phyloP scores from a whole-genome alignment of 1,284 basidiomycete species.

The Gymnopus androsaceus region DNA sequence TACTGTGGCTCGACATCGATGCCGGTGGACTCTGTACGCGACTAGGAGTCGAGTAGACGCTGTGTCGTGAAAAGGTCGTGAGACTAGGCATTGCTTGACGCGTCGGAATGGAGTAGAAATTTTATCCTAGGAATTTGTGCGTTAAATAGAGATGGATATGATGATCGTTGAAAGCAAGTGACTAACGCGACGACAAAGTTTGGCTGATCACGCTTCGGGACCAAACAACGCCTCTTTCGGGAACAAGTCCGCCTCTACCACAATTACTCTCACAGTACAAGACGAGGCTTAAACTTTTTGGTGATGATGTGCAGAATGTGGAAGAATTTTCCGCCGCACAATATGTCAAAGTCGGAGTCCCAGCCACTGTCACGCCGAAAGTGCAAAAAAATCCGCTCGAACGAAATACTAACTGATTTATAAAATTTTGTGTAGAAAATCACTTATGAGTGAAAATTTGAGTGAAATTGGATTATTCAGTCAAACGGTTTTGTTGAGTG shows the following conservation, averaged over 20 bases:
- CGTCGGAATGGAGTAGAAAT: neutral
- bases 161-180: neutral
- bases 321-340: no score
- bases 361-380: no score
- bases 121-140: neutral
- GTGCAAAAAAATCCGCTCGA: no score
- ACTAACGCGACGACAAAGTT: neutral
- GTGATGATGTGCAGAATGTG: conserved; percentile 71
- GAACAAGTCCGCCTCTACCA: neutral
- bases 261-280: conserved; percentile 89
- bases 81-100: neutral
- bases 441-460: no score
- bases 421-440: no score
- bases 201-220: neutral
- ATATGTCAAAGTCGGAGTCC: no score
- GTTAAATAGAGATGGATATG: neutral
- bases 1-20: conserved; percentile 11
- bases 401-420: no score
- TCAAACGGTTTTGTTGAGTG: no score
- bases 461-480: no score
- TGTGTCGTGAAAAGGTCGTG: neutral
- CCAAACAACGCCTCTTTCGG: neutral
- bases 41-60: conserved; percentile 6
- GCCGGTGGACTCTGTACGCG: conserved; percentile 16
- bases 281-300: conserved; percentile 92